Conservation (phyloP, 2,329 filamentous ascomycete genomes). For the Neopestalotiopsis clavispora region DNA sequence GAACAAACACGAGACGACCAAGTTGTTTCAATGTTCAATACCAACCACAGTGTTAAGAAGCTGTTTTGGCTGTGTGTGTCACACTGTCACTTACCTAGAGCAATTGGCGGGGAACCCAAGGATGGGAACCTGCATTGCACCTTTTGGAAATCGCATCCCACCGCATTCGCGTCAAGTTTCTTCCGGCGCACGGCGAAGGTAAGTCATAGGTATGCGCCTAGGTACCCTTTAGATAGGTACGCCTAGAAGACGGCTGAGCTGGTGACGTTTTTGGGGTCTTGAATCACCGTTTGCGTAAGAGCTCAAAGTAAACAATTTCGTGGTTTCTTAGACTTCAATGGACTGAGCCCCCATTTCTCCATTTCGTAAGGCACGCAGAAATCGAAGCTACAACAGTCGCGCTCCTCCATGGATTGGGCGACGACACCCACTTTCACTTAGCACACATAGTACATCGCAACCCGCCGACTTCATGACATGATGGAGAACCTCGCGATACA, state of each 20-base stretch:
- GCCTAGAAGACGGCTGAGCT: background rate
- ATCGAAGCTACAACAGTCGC: background rate
- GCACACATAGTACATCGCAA: slow-evolving; percentile 2
- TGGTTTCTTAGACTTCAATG: slow-evolving; percentile 1
- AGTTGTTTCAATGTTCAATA: too few relatives aligned
- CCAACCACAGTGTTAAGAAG: too few relatives aligned
- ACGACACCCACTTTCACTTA: slow-evolving; percentile 16
- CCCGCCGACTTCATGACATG: slow-evolving; percentile 31
- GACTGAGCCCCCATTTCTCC: background rate
- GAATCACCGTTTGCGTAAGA: background rate
- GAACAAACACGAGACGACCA: too few relatives aligned
- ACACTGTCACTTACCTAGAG: background rate
- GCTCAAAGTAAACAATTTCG: background rate
- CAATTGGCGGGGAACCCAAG: too few relatives aligned
- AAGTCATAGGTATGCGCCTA: slow-evolving; percentile 7
- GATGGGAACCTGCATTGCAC: background rate
- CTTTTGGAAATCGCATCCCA: slow-evolving; percentile 4
- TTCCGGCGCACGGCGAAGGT: slow-evolving; percentile 15
- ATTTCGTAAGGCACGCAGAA: background rate
- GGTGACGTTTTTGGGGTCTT: slow-evolving; percentile 8
- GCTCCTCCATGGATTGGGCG: slow-evolving; percentile 22
- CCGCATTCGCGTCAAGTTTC: slow-evolving; percentile 22
- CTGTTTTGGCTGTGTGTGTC: background rate
- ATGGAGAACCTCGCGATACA: slow-evolving; percentile 62
- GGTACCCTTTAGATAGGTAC: background rate